These are phyloP conservation scores for Polyplosphaeria fusca DNA, from an alignment of 495 filamentous ascomycete species.

Conservation along the genomic window DNA sequence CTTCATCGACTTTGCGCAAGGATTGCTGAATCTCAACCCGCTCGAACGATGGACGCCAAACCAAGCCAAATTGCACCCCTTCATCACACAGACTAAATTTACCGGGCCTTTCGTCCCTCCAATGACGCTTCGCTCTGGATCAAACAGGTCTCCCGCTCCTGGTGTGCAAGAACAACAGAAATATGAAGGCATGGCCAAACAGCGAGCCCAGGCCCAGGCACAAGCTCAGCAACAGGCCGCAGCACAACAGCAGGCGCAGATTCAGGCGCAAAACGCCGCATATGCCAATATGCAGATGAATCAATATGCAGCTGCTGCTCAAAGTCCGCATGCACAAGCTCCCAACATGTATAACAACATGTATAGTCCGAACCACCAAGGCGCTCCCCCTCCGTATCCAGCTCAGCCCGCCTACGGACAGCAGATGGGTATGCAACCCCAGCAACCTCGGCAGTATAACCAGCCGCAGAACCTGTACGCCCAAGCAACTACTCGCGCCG, in stretches of 20 bases:
- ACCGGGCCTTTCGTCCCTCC: conserved; percentile 95
- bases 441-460: conserved; percentile 65
- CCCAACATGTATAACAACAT: conserved; percentile 66
- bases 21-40: conserved; percentile 89
- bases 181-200: conserved; percentile 86
- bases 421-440: conserved; percentile 67
- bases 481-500: conserved; percentile 77
- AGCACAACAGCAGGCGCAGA: conserved; percentile 47
- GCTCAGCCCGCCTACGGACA: conserved; percentile 67
- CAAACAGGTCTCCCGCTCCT: conserved; percentile 81
- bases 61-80: conserved; percentile 95
- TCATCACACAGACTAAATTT: conserved; percentile 98
- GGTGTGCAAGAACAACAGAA: conserved; percentile 97
- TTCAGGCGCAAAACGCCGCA: conserved; percentile 51
- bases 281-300: conserved; percentile 59
- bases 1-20: conserved; percentile 99
- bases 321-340: conserved; percentile 48
- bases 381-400: conserved; percentile 82
- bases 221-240: conserved; percentile 42
- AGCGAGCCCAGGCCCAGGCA: conserved; percentile 59
- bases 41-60: conserved; percentile 97
- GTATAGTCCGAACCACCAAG: conserved; percentile 69
- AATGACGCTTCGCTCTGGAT: conserved; percentile 87
- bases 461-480: conserved; percentile 74
- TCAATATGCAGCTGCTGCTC: conserved; percentile 55